Conservation (phyloP, 2,329 filamentous ascomycete genomes). For the Phialocephala sp. region DNA sequence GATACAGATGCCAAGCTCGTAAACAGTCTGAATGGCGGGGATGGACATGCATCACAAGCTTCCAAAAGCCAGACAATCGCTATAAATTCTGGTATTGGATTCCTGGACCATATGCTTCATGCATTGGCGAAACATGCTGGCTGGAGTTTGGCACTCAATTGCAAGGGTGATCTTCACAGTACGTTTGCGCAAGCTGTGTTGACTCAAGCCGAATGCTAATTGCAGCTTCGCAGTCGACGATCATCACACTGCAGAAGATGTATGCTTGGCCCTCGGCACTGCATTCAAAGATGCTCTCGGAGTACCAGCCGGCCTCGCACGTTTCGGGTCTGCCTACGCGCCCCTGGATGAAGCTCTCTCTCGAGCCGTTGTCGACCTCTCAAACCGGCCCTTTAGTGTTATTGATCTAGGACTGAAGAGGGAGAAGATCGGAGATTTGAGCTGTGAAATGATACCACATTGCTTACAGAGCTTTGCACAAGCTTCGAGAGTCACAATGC, state of each 20-base stretch:
- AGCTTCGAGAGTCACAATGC: slow-evolving; percentile 87
- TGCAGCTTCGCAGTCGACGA: slow-evolving; percentile 74
- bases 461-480: slow-evolving; percentile 94
- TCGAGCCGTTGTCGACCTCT: slow-evolving; percentile 91
- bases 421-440: slow-evolving; percentile 92
- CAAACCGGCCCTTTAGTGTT: slow-evolving; percentile 86
- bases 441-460: slow-evolving; percentile 96
- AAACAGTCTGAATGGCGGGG: slow-evolving; percentile 55
- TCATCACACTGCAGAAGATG: slow-evolving; percentile 97
- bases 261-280: slow-evolving; percentile 85
- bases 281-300: slow-evolving; percentile 85
- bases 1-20: slow-evolving; percentile 64
- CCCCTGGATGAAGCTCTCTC: slow-evolving; percentile 95
- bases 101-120: slow-evolving; percentile 98
- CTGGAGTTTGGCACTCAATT: slow-evolving; percentile 85
- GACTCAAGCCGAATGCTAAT: slow-evolving; percentile 20
- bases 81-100: slow-evolving; percentile 93
- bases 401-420: slow-evolving; percentile 83
- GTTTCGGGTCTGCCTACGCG: slow-evolving; percentile 90
- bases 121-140: slow-evolving; percentile 94
- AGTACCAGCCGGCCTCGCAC: slow-evolving; percentile 78
- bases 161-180: slow-evolving; percentile 92
- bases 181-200: slow-evolving; percentile 45
- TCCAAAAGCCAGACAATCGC: slow-evolving; percentile 85
- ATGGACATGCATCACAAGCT: slow-evolving; percentile 81